Conservation (phyloP, 768 basidiomycete species). For the Tremella fuciformis region DNA sequence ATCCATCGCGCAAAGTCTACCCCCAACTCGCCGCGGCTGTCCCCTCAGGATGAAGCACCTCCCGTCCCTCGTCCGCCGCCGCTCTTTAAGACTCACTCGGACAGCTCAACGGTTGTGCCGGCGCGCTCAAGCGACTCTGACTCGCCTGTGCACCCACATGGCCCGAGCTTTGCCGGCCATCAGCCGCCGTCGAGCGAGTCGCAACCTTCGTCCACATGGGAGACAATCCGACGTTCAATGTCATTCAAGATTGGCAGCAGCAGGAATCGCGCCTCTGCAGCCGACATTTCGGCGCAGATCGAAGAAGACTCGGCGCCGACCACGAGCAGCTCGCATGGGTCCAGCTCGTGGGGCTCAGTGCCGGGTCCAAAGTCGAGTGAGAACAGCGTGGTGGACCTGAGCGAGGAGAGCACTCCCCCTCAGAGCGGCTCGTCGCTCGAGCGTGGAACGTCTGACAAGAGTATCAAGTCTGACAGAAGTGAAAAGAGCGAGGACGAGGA, state of each 20-base stretch:
- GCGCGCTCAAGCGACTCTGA: not conserved
- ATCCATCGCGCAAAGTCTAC: conserved; percentile 19
- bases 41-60: conserved; percentile 6
- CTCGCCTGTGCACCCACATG: not conserved
- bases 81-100: conserved; percentile 2
- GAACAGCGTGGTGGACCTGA: no score
- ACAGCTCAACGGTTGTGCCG: not conserved
- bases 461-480: no score
- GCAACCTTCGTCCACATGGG: conserved; percentile 13
- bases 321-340: not conserved
- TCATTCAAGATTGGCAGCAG: conserved; percentile 6
- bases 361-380: no score
- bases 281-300: not conserved
- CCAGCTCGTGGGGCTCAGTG: no score
- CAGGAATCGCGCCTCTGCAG: not conserved
- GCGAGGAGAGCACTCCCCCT: no score
- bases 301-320: not conserved
- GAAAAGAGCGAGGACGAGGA: no score
- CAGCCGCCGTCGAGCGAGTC: not conserved
- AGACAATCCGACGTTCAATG: conserved; percentile 17
- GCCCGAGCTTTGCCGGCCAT: not conserved
- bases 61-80: conserved; percentile 7
- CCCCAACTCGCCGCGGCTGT: conserved; percentile 17
- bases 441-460: no score
- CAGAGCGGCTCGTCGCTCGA: no score